phyloP scores from a whole-genome alignment of 202 grass and related monocot genomes.

The Hordeum pubiflorum region DNA sequence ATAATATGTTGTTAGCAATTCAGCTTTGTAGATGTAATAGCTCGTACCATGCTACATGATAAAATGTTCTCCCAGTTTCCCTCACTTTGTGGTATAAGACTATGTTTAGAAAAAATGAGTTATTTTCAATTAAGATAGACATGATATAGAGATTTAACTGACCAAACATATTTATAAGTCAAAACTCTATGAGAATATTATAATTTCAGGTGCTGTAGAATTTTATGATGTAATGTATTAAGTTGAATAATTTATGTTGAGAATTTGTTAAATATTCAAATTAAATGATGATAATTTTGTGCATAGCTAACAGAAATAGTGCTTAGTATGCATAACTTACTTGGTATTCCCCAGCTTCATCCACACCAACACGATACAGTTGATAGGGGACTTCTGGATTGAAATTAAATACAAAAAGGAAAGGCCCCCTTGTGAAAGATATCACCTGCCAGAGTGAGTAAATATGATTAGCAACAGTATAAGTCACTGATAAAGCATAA shows the following conservation, averaged over 20 bases:
- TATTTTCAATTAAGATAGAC: neutral
- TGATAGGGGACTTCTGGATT: conserved; percentile 55
- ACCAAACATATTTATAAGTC: neutral
- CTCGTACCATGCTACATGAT: neutral
- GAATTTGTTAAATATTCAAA: neutral
- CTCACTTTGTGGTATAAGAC: neutral
- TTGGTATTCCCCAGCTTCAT: conserved; percentile 94
- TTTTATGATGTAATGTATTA: neutral
- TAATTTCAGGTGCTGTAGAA: neutral
- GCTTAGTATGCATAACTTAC: conserved; percentile 24
- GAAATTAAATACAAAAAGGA: conserved; percentile 87
- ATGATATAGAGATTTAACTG: neutral
- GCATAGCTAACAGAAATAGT: neutral
- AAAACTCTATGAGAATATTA: neutral
- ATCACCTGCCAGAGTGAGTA: conserved; percentile 50
- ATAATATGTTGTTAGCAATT: neutral
- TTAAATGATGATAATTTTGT: neutral
- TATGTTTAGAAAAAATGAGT: neutral
- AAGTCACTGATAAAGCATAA: neutral
- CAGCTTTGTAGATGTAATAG: neutral
- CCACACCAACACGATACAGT: conserved; percentile 63
- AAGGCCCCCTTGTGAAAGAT: conserved; percentile 66
- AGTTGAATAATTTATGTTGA: neutral
- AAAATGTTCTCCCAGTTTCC: neutral
- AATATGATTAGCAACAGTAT: neutral